These are phyloP conservation scores for Hydnum rufescens DNA, from an alignment of 768 basidiomycete species.

Conservation along the genomic window DNA sequence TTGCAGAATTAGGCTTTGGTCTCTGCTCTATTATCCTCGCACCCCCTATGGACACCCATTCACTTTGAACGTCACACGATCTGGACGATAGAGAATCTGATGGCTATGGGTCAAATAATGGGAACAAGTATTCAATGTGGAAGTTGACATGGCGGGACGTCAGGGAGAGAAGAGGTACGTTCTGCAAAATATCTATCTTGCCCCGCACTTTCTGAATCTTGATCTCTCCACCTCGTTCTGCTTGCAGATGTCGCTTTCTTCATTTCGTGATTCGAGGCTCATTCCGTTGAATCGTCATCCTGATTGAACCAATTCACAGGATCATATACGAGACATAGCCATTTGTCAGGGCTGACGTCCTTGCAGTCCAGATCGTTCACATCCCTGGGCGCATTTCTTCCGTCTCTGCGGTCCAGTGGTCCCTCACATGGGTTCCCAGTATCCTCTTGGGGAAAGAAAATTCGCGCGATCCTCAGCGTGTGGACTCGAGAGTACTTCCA, in stretches of 20 bases:
- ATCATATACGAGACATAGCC: slow-evolving; percentile 28
- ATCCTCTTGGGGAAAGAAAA: slow-evolving; percentile 60
- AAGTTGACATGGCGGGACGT: slow-evolving; percentile 49
- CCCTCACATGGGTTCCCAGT: slow-evolving; percentile 63
- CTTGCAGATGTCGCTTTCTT: slow-evolving; percentile 71
- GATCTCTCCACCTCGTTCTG: slow-evolving; percentile 41
- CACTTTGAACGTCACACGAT: slow-evolving; percentile 70
- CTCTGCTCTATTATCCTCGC: slow-evolving; percentile 27
- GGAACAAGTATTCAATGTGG: slow-evolving; percentile 64
- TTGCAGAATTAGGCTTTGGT: neutral
- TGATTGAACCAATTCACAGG: slow-evolving; percentile 22
- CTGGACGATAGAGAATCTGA: slow-evolving; percentile 59
- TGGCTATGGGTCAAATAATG: slow-evolving; percentile 68
- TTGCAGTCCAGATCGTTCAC: slow-evolving; percentile 28
- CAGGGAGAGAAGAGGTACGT: slow-evolving; percentile 62
- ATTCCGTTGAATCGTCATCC: neutral
- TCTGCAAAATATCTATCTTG: neutral
- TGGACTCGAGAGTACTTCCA: slow-evolving; percentile 79
- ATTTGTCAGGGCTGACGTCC: slow-evolving; percentile 28
- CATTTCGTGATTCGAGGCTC: slow-evolving; percentile 13
- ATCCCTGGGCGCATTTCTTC: slow-evolving; percentile 55
- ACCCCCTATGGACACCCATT: slow-evolving; percentile 69
- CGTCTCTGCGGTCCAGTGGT: slow-evolving; percentile 47
- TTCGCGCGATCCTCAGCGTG: slow-evolving; percentile 59
- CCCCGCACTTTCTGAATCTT: neutral